Evolutionary conservation across 1,139 yeast species (phyloP), one percentile per base, ranked within the genome.

Genomic region (Pichia sp.): DNA sequence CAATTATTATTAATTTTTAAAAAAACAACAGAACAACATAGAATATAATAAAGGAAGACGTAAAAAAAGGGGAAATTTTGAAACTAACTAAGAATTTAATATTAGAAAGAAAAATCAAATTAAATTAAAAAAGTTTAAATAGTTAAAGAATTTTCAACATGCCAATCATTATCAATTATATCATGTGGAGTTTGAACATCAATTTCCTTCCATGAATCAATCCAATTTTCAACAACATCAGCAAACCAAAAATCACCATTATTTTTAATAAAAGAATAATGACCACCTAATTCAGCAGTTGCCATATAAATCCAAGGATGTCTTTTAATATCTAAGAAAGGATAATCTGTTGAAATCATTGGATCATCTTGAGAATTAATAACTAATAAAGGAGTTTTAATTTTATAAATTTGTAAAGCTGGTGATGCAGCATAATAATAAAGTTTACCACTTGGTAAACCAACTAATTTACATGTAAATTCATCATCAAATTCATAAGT

Each of bases 311-410:
- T 65, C 55, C 69, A 82, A 2, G 89, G 89, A 51, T 81, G 80
- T 35, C 66, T 59, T 35, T 59, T 51, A 7, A 75, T 69, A 51
- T 79, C 84, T 1, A 62, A 50, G 27, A 56, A 54, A 1, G 87
- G 87, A 31, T 76, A 60, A 43, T 73, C 65, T 4, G 59, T 52
- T 1, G 85, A 82, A 22, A 77, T 73, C 45, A 90, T 78, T 5
- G 97, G 97, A 61, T 90, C 97, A 60, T 90, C 97, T 12, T 70
- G 64, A 1, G 96, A 74, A 58, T 81, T 80, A 43, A 90, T 66
- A 23, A 82, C 74, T 47, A 90, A 67, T 29, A 80, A 66, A 29
- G 97, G 97, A 3, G 83, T 77, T 39, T 73, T 68, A 48, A 87
- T 76, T 37, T 71, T 64, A 27, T 69, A 64, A 29, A 86, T 61